These are phyloP conservation scores for Cutaneotrichosporon daszewskae DNA, from an alignment of 1,284 basidiomycete genomes.

Conservation along the genomic window DNA sequence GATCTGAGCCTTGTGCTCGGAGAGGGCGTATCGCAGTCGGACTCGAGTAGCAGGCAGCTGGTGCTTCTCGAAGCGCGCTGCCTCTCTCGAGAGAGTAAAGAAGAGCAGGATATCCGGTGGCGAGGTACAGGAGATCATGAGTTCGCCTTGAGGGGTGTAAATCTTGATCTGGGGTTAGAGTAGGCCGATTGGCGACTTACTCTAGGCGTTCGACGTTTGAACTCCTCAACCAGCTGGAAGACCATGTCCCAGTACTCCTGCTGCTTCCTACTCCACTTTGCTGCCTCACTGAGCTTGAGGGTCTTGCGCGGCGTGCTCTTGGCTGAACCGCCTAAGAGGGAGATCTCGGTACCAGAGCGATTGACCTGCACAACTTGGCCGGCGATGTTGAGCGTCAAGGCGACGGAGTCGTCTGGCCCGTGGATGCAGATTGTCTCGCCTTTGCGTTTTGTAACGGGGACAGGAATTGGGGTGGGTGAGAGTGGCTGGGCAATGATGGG, in stretches of 20 bases:
- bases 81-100: slow-evolving; percentile 14
- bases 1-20: slow-evolving; percentile 6
- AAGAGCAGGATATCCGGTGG: slow-evolving; percentile 35
- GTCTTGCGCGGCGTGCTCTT: too few species aligned
- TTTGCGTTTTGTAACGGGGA: too few species aligned
- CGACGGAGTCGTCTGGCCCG: neutral
- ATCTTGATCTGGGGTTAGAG: slow-evolving; percentile 28
- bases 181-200: slow-evolving; percentile 17
- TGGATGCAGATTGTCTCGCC: slow-evolving; percentile 18
- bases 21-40: slow-evolving; percentile 20
- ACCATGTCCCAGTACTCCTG: slow-evolving; percentile 24
- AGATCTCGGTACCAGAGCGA: neutral
- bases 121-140: slow-evolving; percentile 32
- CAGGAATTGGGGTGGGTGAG: slow-evolving; percentile 16
- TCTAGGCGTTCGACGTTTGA: slow-evolving; percentile 27
- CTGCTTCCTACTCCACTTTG: slow-evolving; percentile 17
- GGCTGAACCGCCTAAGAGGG: neutral
- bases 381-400: slow-evolving; percentile 6
- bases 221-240: slow-evolving; percentile 17
- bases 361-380: neutral
- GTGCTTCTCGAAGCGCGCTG: neutral
- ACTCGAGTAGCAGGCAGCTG: slow-evolving; percentile 5
- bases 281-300: neutral
- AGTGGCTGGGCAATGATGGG: slow-evolving; percentile 20
- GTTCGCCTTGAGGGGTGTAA: slow-evolving; percentile 27